Base-by-base conservation (phyloP, 2,329 filamentous ascomycete genomes). In the Stagonosporopsis chrysanthemi region DNA sequence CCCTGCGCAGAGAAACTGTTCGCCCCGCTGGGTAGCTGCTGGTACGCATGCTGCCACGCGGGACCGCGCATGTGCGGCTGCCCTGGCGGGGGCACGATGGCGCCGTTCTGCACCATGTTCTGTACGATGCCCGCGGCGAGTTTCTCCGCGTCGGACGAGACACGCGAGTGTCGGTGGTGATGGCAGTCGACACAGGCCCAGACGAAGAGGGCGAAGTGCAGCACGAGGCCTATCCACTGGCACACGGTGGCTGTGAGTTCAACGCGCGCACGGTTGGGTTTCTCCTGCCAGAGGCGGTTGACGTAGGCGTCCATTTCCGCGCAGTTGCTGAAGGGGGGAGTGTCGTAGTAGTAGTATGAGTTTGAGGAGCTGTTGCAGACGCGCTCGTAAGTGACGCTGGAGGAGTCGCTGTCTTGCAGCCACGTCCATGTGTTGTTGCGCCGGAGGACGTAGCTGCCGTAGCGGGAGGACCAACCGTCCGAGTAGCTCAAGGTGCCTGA, bases 151-250 rank as follows among this genome's bases (percentile, higher is more conserved):
- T 74, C 71, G 24, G 66, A 73, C 53, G 60, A 62, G 0, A 66
- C 61, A 15, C 63, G 67, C n/a, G 49, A 43, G n/a, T 48, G 59
- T 11, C 69, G 71, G 24, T 70, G 48, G 5, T 51, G 53, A 41
- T 72, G 57, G 15, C 71, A 74, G 43, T 78, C 75, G 7, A 76
- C 68, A 31, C 75, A 78, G 0, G 75, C 75, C 73, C 75, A 77
- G 11, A 77, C 60, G 56, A 78, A 77, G 3, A 77, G 64, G 1
- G 59, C 60, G 45, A 78, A 68, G 46, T 77, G 75, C 36, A 76
- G 42, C 1, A 69, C 15, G 17, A 77, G 33, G 2, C 58, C 58
- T 6, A 75, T 48, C 52, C 68, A 75, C 39, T 75, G 73, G 45
- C 71, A 73, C 9, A 71, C 72, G 6, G 64, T 61, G 1, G 52